Evolutionary conservation across 2,329 filamentous ascomycete genomes (phyloP), one percentile per base, ranked within the genome.

Genomic region (Sporothrix mexicana): DNA sequence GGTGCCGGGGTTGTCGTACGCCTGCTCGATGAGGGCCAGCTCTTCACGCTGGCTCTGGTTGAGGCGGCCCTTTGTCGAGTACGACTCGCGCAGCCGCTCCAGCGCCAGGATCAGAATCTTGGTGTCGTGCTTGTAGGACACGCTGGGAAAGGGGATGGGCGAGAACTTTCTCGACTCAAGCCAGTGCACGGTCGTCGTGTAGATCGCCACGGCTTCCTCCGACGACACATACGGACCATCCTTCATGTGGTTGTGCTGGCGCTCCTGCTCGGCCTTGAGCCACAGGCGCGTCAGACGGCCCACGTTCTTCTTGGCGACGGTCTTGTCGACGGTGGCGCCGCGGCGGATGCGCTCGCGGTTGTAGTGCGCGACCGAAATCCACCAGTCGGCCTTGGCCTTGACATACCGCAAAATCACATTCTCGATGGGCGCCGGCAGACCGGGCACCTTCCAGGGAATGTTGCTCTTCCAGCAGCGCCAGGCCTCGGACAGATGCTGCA

Each of bases 401-500:
- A 99, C 97, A 78, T 99, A 99, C 79, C 96, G 93, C 75, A 99
- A 86, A 78, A 99, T 99, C 78, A 99, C 97, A 79, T 98, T 99
- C 83, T 99, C 96, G 75, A 99, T 98, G 0, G 96, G 95, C 15
- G 97, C 97, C 55, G 96, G 96, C 74, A 99, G 83, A 51, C 96
- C 97, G 69, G 96, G 96, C 2, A 99, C 96, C 85, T 99, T 99
- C 96, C 96, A 99, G 0, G 96, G 96, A 77, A 99, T 99, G 79
- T 99, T 99, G 83, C 95, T 98, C 91, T 99, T 99, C 96, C 96
- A 99, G 85, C 96, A 99, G 84, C 96, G 90, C 96, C 96, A 99
- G 15, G 96, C 96, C 84, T 99, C 96, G 0, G 95, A 98, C 57
- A 99, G 84, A 87, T 99, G 97, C 79, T 98, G 96, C 71, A 99